Evolutionary conservation across 768 basidiomycete species (phyloP).

Genomic region (Lactifluus rugatus): DNA sequence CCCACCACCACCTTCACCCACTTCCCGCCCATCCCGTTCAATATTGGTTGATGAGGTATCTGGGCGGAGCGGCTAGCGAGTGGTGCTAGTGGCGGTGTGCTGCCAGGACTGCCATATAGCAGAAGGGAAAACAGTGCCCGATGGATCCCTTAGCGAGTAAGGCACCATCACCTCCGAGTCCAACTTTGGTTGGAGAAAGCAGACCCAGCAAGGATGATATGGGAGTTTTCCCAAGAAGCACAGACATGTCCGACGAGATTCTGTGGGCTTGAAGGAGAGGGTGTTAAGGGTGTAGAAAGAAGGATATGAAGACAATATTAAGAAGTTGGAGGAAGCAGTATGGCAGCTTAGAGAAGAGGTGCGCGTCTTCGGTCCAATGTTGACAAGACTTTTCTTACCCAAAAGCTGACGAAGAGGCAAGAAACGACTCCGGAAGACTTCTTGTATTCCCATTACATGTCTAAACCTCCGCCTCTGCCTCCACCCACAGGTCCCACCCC

Average conservation of each 20-base stretch:
- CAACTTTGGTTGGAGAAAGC: neutral
- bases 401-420: constrained; percentile 6
- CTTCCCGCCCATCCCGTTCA: neutral
- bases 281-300: constrained; percentile 48
- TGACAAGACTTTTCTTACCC: neutral
- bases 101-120: no score
- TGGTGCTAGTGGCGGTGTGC: neutral
- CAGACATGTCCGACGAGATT: constrained; percentile 34
- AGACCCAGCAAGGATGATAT: neutral
- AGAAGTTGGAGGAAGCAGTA: constrained; percentile 61
- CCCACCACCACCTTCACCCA: neutral
- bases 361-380: neutral
- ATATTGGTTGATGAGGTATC: neutral
- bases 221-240: constrained; percentile 19
- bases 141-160: neutral
- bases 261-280: constrained; percentile 50
- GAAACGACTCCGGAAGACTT: neutral
- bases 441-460: constrained; percentile 1
- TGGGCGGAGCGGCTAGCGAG: neutral
- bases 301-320: no score
- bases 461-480: constrained; percentile 20
- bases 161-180: neutral
- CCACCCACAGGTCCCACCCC: constrained; percentile 10
- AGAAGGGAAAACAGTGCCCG: constrained; percentile 26
- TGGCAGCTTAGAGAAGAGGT: constrained; percentile 49